Base-by-base conservation (phyloP, 768 basidiomycete species). In the Hygrophorus russula region DNA sequence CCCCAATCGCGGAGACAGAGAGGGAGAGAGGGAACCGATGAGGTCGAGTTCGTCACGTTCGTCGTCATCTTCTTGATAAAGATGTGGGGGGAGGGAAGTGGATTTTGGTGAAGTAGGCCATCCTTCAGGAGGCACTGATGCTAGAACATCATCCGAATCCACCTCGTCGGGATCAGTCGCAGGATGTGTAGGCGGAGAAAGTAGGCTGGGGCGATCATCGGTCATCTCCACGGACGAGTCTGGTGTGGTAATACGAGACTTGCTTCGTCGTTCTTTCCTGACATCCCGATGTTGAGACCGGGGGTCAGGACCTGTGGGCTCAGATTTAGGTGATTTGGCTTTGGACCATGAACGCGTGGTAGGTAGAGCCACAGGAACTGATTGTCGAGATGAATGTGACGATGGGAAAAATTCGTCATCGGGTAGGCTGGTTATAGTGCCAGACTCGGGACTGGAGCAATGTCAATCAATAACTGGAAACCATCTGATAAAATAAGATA, bases 1-100 rank as follows among this genome's bases (percentile, higher is more conserved):
- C 36, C 32, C 44, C 30, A 32, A 45, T 36, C 47, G 46, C 32
- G 48, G 36, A 27, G 53, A 38, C 31, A 45, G 42, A 24, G 55
- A 40, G 27, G 47, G 38, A 7, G 51, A 47, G 38, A 61, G 58
- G 2, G 60, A 49, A 11, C 60, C 59, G 28, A 70, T 57, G 35
- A 69, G 52, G 47, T 70, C 68, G 6, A 70, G 62, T 51, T 69
- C 67, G 45, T 69, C 66, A n/a, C 49, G 54, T 5, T 53, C 57
- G 28, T 65, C 52, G 39, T 53, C 51, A 36, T 51, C 47, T 29
- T 41, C 46, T 48, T 48, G 49, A 31, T 45, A 15, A 13, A 33
- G 34, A 13, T 39, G 41, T 5, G 42, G 46, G 34, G 51, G 36
- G 44, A 44, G 51, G 41, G 46, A 41, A 37, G 51, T 36, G 20